A percentile compares a stretch with the other conserved stretches of the same genome.
These are phyloP conservation scores for Amanita brunnescens DNA, from an alignment of 768 basidiomycete genomes.

Conservation along the genomic window DNA sequence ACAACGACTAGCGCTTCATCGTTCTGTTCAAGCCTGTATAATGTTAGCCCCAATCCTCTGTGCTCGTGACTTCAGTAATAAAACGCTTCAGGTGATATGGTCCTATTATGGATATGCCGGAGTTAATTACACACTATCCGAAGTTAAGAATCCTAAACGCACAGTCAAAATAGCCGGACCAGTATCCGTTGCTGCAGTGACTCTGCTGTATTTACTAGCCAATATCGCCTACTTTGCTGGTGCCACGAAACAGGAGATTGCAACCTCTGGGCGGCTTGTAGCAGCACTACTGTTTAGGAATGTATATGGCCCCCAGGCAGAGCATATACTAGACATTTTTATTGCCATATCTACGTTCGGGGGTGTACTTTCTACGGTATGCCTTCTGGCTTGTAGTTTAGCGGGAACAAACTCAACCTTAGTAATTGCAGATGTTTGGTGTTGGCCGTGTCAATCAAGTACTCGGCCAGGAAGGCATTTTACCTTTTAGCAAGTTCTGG, in stretches of 20 bases:
- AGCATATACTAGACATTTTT: constrained; percentile 25
- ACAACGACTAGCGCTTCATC: constrained; percentile 30
- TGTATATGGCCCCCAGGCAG: constrained; percentile 47
- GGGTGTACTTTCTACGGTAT: constrained; percentile 40
- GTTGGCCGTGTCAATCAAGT: constrained; percentile 48
- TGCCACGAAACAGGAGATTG: constrained; percentile 65
- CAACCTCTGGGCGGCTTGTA: constrained; percentile 31
- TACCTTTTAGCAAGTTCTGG: too few species aligned
- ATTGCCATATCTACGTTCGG: constrained; percentile 50
- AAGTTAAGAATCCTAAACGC: constrained; percentile 51
- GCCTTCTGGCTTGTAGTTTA: not conserved
- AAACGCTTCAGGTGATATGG: not conserved
- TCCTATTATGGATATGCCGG: constrained; percentile 56
- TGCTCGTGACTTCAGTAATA: not conserved
- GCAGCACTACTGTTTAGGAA: too few species aligned
- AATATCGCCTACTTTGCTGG: constrained; percentile 66
- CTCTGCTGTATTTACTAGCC: constrained; percentile 47
- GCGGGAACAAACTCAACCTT: not conserved
- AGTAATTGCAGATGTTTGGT: constrained; percentile 7
- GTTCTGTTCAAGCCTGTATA: constrained; percentile 46
- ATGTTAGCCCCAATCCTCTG: constrained; percentile 17
- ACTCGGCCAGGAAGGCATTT: constrained; percentile 56
- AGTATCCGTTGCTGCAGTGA: constrained; percentile 44
- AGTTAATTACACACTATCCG: constrained; percentile 59
- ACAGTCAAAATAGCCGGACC: constrained; percentile 61